These are phyloP conservation scores for Salix koriyanagi DNA, from an alignment of 345 rosid genomes.

Conservation along the genomic window DNA sequence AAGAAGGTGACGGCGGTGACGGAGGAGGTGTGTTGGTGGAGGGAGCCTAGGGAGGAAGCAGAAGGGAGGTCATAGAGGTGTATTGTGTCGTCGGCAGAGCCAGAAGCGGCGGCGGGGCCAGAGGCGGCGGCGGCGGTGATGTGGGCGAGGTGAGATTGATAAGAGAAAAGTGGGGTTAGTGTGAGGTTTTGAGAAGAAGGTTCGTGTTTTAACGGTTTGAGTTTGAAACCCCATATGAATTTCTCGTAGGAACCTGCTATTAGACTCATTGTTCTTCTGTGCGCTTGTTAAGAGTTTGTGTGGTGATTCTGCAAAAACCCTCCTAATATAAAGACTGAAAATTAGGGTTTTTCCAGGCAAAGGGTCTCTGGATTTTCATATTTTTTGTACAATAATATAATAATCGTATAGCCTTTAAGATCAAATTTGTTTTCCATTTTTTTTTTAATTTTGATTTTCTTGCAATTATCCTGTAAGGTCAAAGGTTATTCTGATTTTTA, in stretches of 20 bases:
- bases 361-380: too few relatives aligned
- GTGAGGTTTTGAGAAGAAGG: conserved; percentile 36
- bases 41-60: conserved; percentile 78
- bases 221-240: conserved; percentile 83
- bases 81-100: conserved; percentile 74
- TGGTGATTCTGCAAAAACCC: neutral
- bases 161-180: conserved; percentile 71
- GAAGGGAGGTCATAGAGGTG: conserved; percentile 80
- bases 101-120: conserved; percentile 81
- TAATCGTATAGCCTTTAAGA: too few relatives aligned
- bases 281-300: neutral
- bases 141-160: conserved; percentile 80
- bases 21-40: conserved; percentile 58
- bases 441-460: too few relatives aligned
- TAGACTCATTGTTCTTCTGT: conserved; percentile 42
- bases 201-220: conserved; percentile 46
- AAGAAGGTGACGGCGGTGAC: conserved; percentile 75
- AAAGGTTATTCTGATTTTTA: too few relatives aligned
- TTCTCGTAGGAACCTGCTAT: conserved; percentile 92
- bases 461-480: too few relatives aligned
- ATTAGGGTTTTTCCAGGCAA: too few relatives aligned
- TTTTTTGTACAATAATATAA: too few relatives aligned
- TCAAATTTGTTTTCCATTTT: too few relatives aligned
- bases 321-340: neutral
- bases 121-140: conserved; percentile 73